These are phyloP conservation scores for Skeletonema tropicum DNA, from an alignment of 108 stramenopile species.

Conservation along the genomic window DNA sequence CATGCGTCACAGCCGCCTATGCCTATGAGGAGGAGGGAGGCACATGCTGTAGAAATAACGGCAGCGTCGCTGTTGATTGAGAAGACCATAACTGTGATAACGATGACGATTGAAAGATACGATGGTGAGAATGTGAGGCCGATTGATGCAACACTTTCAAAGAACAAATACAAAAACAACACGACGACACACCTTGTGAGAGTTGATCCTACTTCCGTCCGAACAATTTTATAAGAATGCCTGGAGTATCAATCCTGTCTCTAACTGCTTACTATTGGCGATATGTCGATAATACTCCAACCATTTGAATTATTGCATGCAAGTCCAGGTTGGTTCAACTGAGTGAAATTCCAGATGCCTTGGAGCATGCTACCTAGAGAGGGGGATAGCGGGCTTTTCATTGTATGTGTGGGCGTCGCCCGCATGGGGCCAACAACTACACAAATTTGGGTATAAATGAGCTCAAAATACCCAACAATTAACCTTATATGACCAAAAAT, in stretches of 20 bases:
- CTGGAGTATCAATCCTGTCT: neutral
- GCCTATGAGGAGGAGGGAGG: neutral
- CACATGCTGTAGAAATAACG: neutral
- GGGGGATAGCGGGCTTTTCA: too few species aligned
- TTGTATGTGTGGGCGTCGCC: too few species aligned
- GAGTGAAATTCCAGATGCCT: too few species aligned
- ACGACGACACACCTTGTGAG: neutral
- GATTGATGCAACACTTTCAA: neutral
- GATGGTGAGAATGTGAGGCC: neutral
- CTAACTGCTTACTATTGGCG: neutral
- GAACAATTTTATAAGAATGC: neutral
- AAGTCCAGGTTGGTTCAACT: too few species aligned
- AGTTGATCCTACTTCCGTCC: neutral
- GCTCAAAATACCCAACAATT: too few species aligned
- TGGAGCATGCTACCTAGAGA: too few species aligned
- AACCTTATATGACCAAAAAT: too few species aligned
- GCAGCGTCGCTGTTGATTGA: neutral
- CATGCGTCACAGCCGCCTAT: neutral
- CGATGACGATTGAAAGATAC: neutral
- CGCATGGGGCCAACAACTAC: too few species aligned
- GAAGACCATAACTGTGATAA: neutral
- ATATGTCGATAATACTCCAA: neutral
- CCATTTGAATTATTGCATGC: too few species aligned
- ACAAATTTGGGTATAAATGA: too few species aligned
- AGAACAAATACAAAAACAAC: neutral